phyloP scores from a whole-genome alignment of 2,329 filamentous ascomycete species.

The Diplodia corticola region DNA sequence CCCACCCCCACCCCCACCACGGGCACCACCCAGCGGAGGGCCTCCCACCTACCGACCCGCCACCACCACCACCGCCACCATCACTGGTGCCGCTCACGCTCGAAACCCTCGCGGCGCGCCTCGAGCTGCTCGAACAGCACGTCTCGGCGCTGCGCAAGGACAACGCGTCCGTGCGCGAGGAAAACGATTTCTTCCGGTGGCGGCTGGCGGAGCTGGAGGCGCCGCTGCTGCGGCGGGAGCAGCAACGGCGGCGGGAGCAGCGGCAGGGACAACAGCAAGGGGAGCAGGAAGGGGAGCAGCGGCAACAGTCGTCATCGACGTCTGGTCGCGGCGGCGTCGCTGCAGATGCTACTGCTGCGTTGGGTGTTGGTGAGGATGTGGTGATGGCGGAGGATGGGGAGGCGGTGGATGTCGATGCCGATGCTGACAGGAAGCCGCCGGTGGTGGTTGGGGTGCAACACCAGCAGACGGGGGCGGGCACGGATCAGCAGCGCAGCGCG shows the following conservation, averaged over 20 bases:
- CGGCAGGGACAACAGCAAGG: no score
- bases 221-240: background rate
- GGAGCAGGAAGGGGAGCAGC: no score
- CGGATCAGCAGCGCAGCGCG: background rate
- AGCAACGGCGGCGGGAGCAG: background rate
- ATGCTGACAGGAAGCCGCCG: no score
- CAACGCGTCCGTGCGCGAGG: background rate
- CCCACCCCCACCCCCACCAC: background rate
- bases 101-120: background rate
- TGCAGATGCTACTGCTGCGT: background rate
- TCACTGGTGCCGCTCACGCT: background rate
- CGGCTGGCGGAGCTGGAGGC: background rate
- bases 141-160: background rate
- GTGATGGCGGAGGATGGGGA: background rate
- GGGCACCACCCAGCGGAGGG: no score
- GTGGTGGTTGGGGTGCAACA: no score
- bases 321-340: no score
- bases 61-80: no score
- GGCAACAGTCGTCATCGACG: no score
- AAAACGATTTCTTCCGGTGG: slow-evolving; percentile 3
- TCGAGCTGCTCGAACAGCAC: background rate
- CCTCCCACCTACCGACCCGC: background rate
- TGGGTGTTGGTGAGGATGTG: background rate
- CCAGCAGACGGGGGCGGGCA: background rate
- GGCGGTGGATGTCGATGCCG: no score